Conservation (phyloP, 2,329 filamentous ascomycete species). For the Diaporthe amygdali region DNA sequence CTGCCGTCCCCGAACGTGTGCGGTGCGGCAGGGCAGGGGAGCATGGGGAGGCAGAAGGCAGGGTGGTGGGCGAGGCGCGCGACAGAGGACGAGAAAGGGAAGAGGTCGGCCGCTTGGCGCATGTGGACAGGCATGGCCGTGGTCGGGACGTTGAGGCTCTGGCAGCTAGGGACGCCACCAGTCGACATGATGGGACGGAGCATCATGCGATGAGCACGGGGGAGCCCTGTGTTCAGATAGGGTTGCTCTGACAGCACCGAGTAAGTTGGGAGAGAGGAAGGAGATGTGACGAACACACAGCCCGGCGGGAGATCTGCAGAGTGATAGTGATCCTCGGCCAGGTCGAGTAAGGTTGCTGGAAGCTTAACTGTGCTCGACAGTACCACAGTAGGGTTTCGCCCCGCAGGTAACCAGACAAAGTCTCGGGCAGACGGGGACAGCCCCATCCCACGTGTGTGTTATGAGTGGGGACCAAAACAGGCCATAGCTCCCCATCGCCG, state of each 20-base stretch:
- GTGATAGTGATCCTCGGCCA: slow-evolving; percentile 5
- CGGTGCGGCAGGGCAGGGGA: not conserved
- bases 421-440: too few relatives aligned
- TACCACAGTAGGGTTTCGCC: not conserved
- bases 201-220: slow-evolving; percentile 7
- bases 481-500: too few relatives aligned
- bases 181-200: not conserved
- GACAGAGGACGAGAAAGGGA: not conserved
- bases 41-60: not conserved
- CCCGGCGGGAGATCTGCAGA: not conserved
- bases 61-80: not conserved
- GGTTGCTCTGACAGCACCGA: not conserved
- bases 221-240: not conserved
- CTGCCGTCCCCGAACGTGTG: not conserved
- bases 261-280: not conserved
- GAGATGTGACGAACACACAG: slow-evolving; percentile 3
- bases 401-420: not conserved
- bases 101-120: not conserved
- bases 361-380: slow-evolving; percentile 5
- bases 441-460: too few relatives aligned
- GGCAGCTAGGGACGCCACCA: slow-evolving; percentile 9
- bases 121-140: not conserved
- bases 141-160: not conserved
- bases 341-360: not conserved
- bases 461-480: too few relatives aligned